phyloP scores from a whole-genome alignment of 441 rosid species.

The Croton laevigatus region DNA sequence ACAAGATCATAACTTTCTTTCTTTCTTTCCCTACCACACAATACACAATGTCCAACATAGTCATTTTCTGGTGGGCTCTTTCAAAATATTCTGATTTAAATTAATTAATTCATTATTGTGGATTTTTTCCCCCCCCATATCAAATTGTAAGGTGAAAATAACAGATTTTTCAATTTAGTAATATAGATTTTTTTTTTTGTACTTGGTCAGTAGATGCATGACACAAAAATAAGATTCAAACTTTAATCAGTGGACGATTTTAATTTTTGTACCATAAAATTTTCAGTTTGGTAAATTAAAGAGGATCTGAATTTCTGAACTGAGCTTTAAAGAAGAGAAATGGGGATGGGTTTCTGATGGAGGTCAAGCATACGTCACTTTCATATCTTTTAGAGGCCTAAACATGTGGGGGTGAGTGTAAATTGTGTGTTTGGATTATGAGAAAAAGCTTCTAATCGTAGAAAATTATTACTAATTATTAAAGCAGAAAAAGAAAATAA shows the following conservation, averaged over 20 bases:
- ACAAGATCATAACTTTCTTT: conserved; percentile 7
- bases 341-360: not conserved
- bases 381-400: conserved; percentile 10
- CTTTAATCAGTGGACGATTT: not conserved
- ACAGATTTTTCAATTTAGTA: too few relatives aligned
- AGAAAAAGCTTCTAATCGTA: not conserved
- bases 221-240: not conserved
- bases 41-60: not conserved
- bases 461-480: not conserved
- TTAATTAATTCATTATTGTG: not conserved
- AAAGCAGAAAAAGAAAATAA: not conserved
- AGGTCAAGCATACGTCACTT: conserved; percentile 1
- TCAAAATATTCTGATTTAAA: not conserved
- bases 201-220: too few relatives aligned
- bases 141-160: too few relatives aligned
- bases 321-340: not conserved
- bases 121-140: not conserved
- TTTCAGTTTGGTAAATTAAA: not conserved
- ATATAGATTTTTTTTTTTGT: too few relatives aligned
- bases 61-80: conserved; percentile 7
- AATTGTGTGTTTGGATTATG: conserved; percentile 1
- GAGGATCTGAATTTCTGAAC: too few relatives aligned
- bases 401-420: conserved; percentile 17
- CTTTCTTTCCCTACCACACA: conserved; percentile 11
- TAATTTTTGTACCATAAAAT: not conserved